A percentile compares a stretch with the other conserved stretches of the same genome.
These are phyloP conservation scores for Pichia sporocuriosa DNA, from an alignment of 805 yeast genomes.

Conservation along the genomic window DNA sequence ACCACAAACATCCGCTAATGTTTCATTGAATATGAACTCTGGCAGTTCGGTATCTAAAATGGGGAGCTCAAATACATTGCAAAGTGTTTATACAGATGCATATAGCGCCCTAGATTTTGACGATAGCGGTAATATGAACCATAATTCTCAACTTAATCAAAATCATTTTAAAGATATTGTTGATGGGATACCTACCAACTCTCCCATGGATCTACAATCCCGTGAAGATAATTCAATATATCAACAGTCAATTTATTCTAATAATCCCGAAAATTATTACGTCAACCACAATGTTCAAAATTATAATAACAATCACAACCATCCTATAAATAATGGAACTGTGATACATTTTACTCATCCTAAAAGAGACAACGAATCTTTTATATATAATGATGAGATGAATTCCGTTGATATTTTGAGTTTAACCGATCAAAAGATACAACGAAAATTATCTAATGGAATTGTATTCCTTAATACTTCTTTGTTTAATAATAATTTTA, in stretches of 20 bases:
- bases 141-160: too few relatives aligned
- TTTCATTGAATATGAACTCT: background rate
- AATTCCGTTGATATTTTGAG: conserved; percentile 12
- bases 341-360: background rate
- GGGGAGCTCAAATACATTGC: conserved; percentile 6
- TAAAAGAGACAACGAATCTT: conserved; percentile 22
- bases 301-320: conserved; percentile 1
- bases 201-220: background rate
- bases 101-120: conserved; percentile 6
- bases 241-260: conserved; percentile 23
- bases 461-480: background rate
- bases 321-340: too few relatives aligned
- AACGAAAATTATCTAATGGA: conserved; percentile 7
- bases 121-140: background rate
- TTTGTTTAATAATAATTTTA: background rate
- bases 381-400: conserved; percentile 23
- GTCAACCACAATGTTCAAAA: conserved; percentile 4
- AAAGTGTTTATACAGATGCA: conserved; percentile 10
- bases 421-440: conserved; percentile 7
- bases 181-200: background rate
- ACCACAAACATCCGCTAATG: background rate
- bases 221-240: conserved; percentile 22
- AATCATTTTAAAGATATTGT: too few relatives aligned
- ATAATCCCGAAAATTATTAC: conserved; percentile 7
- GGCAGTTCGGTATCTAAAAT: background rate